Evolutionary conservation across 164 flowering plant genomes (phyloP).

Genomic region (Euptelea pleiosperma): DNA sequence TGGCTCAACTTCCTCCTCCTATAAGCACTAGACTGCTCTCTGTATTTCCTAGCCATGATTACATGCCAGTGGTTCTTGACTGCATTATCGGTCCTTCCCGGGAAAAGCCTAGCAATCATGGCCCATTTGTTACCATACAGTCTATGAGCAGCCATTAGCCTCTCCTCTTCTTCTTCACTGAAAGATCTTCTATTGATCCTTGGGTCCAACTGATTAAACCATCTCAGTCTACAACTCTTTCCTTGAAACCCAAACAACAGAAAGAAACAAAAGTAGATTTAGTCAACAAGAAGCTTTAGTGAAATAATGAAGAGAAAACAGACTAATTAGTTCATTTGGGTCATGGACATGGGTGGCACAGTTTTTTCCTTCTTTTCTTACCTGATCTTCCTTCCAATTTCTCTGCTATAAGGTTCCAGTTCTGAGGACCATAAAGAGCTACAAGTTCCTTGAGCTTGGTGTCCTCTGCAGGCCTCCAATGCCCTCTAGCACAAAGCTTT

Average conservation of each 20-base stretch:
- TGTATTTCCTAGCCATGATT: slow-evolving; percentile 71
- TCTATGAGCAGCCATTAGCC: slow-evolving; percentile 70
- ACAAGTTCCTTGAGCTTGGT: slow-evolving; percentile 68
- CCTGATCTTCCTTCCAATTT: slow-evolving; percentile 75
- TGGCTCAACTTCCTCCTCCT: slow-evolving; percentile 52
- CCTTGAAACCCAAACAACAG: slow-evolving; percentile 28
- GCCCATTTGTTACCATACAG: slow-evolving; percentile 80
- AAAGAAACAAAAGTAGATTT: background rate
- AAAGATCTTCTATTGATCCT: slow-evolving; percentile 70
- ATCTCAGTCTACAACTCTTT: slow-evolving; percentile 73
- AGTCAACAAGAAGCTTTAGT: too few relatives aligned
- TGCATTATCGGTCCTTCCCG: slow-evolving; percentile 77
- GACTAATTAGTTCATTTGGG: too few relatives aligned
- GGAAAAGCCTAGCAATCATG: slow-evolving; percentile 76
- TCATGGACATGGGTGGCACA: too few relatives aligned
- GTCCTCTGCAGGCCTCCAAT: slow-evolving; percentile 81
- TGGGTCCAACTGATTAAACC: slow-evolving; percentile 84
- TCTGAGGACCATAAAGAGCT: slow-evolving; percentile 70
- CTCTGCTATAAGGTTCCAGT: slow-evolving; percentile 81
- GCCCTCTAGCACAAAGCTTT: slow-evolving; percentile 65
- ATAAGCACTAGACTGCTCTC: slow-evolving; percentile 62
- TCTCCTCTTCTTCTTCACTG: slow-evolving; percentile 71
- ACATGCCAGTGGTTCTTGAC: slow-evolving; percentile 90
- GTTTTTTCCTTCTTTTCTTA: too few relatives aligned
- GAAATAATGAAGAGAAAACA: too few relatives aligned